phyloP scores from a whole-genome alignment of 176 grass and related monocot species.

The Olyra latifolia region DNA sequence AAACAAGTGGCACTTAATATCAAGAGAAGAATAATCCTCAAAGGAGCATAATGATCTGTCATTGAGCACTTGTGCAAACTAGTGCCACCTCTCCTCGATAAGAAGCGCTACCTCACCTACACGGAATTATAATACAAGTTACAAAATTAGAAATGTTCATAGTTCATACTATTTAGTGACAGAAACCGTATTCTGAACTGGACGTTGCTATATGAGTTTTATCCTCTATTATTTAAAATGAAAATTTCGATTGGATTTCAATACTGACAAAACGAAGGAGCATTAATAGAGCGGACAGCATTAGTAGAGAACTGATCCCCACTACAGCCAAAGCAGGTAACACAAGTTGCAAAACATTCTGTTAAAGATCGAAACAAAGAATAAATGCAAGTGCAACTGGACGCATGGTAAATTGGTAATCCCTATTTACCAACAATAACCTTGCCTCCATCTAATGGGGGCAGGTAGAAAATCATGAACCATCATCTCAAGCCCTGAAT shows the following conservation, averaged over 20 bases:
- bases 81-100: neutral
- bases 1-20: conserved; percentile 27
- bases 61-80: neutral
- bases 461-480: neutral
- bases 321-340: conserved; percentile 7
- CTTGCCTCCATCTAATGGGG: neutral
- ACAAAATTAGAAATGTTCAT: neutral
- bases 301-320: conserved; percentile 31
- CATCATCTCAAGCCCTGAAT: neutral
- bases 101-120: conserved; percentile 22
- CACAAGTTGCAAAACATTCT: neutral
- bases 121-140: neutral
- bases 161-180: neutral
- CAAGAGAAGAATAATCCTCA: conserved; percentile 28
- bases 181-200: neutral
- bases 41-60: conserved; percentile 32
- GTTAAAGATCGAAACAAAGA: neutral
- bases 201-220: neutral
- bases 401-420: neutral
- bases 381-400: neutral
- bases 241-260: conserved; percentile 4
- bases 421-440: neutral
- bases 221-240: neutral
- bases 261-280: neutral
- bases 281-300: neutral